Conservation (phyloP, 2,329 filamentous ascomycete genomes). For the Coleophoma crateriformis region DNA sequence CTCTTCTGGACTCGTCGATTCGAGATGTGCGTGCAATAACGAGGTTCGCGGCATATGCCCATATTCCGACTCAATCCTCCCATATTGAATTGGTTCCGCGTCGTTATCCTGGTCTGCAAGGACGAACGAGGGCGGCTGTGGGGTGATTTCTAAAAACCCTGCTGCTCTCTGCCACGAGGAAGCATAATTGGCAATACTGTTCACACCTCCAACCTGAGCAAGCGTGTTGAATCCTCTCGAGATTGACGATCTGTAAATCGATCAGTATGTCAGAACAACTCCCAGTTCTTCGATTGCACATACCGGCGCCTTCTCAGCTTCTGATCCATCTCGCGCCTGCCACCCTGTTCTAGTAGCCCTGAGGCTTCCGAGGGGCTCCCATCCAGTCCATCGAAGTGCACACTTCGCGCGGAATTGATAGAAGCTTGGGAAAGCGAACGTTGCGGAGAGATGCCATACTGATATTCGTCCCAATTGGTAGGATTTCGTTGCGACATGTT, state of each 20-base stretch:
- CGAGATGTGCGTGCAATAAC: slow-evolving; percentile 48
- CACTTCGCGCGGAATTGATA: slow-evolving; percentile 22
- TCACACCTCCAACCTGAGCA: slow-evolving; percentile 78
- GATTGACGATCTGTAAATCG: slow-evolving; percentile 47
- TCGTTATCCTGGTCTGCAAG: slow-evolving; percentile 47
- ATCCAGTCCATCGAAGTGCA: slow-evolving; percentile 20
- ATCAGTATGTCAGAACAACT: not conserved
- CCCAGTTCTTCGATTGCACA: slow-evolving; percentile 1
- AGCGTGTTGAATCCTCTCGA: slow-evolving; percentile 50
- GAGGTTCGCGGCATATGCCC: slow-evolving; percentile 18
- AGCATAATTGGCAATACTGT: slow-evolving; percentile 91
- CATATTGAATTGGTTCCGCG: slow-evolving; percentile 18
- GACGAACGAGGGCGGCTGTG: slow-evolving; percentile 70
- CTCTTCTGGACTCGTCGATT: slow-evolving; percentile 28
- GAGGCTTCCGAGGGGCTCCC: slow-evolving; percentile 11
- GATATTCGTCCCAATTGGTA: slow-evolving; percentile 25
- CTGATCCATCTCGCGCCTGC: slow-evolving; percentile 10
- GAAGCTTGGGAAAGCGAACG: slow-evolving; percentile 16
- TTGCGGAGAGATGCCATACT: slow-evolving; percentile 21
- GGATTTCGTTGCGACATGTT: slow-evolving; percentile 18
- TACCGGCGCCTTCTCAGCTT: slow-evolving; percentile 23
- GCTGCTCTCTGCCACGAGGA: slow-evolving; percentile 89
- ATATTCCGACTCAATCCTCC: slow-evolving; percentile 17
- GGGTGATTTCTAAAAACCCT: slow-evolving; percentile 81
- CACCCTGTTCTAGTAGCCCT: slow-evolving; percentile 7